Evolutionary conservation across 2,329 filamentous ascomycete species (phyloP), one percentile per base, ranked within the genome.

Genomic region (Boeremia exigua): DNA sequence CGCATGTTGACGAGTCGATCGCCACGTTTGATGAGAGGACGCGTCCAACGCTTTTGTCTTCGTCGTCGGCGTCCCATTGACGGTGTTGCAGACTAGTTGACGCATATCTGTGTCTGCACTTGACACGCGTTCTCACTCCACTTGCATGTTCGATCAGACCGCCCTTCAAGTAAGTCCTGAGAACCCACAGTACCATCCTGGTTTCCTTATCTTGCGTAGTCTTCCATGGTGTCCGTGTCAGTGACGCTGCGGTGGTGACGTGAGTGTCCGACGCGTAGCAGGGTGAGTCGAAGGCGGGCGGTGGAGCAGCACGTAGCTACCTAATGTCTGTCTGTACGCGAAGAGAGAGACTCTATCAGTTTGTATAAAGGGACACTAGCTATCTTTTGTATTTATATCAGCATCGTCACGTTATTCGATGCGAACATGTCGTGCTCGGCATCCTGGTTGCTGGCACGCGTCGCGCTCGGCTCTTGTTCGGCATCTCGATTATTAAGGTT

Each of bases 391-490:
- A 43, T 37, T 37, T 37, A 29, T 36, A 25, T 19, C 25, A 14
- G n/a, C n/a, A 15, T 30, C 38, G 17, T 7, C 33, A 51, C 48
- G 33, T 51, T 39, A 32, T 51, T 39, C 19, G 14, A 45, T 45
- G 27, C 10, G 33, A 32, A n/a, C 40, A 51, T 51, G 40, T 51
- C 48, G 48, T 51, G 48, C 32, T 45, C 27, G 14, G 15, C 12
- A 23, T n/a, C 32, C 38, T 25, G 17, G n/a, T 27, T 37, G 38
- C 30, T 9, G 15, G 11, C 17, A 45, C 23, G 47, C 37, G 47
- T 36, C 19, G 19, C n/a, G 37, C 38, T 45, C 39, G 48, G 48
- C 48, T 38, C 11, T 28, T 28, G 40, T 14, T 51, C 33, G 48
- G 48, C 40, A 39, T 29, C 27, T 32, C 15, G 14, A 36, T 9